A percentile compares a stretch with the other conserved stretches of the same genome.
phyloP scores from a whole-genome alignment of 495 filamentous ascomycete genomes.

The Cetradonia linearis region DNA sequence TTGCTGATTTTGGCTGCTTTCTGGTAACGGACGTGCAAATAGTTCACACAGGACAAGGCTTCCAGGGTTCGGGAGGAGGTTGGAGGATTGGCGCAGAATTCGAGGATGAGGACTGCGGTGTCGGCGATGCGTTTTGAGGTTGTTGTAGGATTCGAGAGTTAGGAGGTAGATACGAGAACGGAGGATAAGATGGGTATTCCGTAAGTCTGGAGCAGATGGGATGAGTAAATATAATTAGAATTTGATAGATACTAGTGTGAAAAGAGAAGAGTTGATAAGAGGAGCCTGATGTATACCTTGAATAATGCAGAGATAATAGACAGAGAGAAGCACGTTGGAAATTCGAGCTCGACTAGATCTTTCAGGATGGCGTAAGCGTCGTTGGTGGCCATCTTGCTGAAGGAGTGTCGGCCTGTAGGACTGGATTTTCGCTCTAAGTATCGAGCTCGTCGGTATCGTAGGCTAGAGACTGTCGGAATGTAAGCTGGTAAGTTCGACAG shows the following conservation, averaged over 20 bases:
- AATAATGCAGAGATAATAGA: conserved; percentile 26
- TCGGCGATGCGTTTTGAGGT: conserved; percentile 32
- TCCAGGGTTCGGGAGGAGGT: conserved; percentile 32
- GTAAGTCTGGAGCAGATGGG: conserved; percentile 31
- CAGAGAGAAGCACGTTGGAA: conserved; percentile 23
- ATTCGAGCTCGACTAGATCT: conserved; percentile 26
- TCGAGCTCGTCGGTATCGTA: no score
- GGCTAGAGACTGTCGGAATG: no score
- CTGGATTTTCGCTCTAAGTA: no score
- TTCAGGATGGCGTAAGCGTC: conserved; percentile 27
- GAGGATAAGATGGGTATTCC: conserved; percentile 32
- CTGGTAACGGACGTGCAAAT: conserved; percentile 48
- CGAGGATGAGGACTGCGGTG: conserved; percentile 29
- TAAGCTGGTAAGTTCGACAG: no score
- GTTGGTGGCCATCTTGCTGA: conserved; percentile 19
- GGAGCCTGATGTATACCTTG: conserved; percentile 14
- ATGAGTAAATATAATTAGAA: neutral
- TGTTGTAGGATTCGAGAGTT: conserved; percentile 24
- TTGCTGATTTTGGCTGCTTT: conserved; percentile 49
- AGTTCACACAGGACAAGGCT: conserved; percentile 54
- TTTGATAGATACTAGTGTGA: neutral
- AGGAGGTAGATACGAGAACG: conserved; percentile 28
- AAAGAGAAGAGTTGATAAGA: neutral
- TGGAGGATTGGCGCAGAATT: conserved; percentile 25
- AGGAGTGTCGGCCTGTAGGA: no score